These are phyloP conservation scores for Adansonia rubrostipa DNA, from an alignment of 441 rosid genomes.

Conservation along the genomic window DNA sequence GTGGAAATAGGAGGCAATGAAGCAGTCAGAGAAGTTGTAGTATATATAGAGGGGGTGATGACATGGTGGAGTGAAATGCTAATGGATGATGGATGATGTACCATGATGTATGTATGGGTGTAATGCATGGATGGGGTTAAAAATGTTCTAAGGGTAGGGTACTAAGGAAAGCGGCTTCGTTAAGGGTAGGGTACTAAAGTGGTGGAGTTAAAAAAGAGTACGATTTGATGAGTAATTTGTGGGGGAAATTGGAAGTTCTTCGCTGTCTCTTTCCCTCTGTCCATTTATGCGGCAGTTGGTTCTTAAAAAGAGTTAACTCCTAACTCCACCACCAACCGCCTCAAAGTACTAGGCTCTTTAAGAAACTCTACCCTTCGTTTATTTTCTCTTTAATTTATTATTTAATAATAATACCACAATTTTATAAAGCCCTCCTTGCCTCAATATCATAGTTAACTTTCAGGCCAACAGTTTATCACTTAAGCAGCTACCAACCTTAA, in stretches of 20 bases:
- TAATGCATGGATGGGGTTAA: neutral
- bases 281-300: neutral
- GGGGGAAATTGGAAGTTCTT: neutral
- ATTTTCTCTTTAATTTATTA: neutral
- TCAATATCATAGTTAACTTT: neutral
- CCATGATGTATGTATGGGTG: neutral
- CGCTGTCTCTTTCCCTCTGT: constrained; percentile 6
- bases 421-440: neutral
- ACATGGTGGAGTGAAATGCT: neutral
- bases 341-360: neutral
- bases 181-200: neutral
- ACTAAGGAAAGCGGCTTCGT: too few relatives aligned
- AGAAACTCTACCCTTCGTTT: neutral
- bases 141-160: neutral
- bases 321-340: constrained; percentile 14
- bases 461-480: neutral
- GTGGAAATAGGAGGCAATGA: constrained; percentile 32
- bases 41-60: constrained; percentile 21
- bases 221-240: neutral
- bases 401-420: neutral
- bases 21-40: neutral
- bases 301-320: neutral
- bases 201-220: constrained; percentile 2
- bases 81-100: neutral
- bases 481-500: neutral